phyloP scores from a whole-genome alignment of 495 filamentous ascomycete species.

The Lepidopterella palustris region DNA sequence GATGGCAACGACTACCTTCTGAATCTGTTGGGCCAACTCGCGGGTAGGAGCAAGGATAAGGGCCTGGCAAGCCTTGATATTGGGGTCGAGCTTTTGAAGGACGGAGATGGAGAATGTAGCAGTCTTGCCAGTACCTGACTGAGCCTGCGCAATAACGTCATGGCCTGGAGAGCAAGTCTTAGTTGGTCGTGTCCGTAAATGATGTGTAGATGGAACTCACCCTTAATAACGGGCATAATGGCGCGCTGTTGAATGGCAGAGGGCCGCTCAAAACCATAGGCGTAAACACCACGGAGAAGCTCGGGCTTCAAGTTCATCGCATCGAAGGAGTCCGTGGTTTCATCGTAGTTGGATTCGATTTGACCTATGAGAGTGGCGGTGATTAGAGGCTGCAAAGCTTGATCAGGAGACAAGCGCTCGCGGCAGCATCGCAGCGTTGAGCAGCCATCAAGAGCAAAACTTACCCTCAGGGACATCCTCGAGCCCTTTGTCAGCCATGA shows the following conservation, averaged over 20 bases:
- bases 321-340: conserved; percentile 98
- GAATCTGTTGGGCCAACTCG: conserved; percentile 97
- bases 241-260: conserved; percentile 99
- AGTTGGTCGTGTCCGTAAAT: conserved; percentile 5
- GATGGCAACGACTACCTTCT: conserved; percentile 96
- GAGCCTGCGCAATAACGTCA: conserved; percentile 98
- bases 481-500: conserved; percentile 96
- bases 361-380: conserved; percentile 54
- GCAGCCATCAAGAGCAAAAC: conserved; percentile 4
- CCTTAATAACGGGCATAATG: conserved; percentile 99
- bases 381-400: conserved; percentile 18
- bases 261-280: conserved; percentile 98
- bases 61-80: conserved; percentile 86
- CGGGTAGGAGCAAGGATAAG: conserved; percentile 94
- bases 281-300: conserved; percentile 97
- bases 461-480: conserved; percentile 89
- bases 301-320: conserved; percentile 93
- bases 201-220: conserved; percentile 48
- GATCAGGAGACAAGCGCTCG: conserved; percentile 20
- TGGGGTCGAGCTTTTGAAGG: conserved; percentile 93
- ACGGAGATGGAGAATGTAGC: conserved; percentile 98
- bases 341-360: conserved; percentile 99
- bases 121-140: conserved; percentile 99
- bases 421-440: background rate
- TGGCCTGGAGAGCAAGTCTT: conserved; percentile 55